Conservation (phyloP, 352 stramenopile species). For the Globisporangium iwayamae region DNA sequence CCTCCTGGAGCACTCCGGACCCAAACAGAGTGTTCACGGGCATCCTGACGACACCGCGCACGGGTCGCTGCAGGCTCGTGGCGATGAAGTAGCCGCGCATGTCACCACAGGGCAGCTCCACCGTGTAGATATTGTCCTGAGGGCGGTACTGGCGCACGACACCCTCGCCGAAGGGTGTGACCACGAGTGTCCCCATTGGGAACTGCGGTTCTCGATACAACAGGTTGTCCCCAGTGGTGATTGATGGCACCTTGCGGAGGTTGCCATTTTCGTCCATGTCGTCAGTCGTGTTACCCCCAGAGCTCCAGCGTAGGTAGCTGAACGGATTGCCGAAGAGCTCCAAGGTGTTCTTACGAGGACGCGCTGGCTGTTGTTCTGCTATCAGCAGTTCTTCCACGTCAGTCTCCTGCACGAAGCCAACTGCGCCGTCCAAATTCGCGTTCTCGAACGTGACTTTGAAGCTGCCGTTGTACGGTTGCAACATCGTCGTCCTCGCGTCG, state of each 20-base stretch:
- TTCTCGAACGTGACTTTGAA: conserved; percentile 52
- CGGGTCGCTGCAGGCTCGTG: conserved; percentile 23
- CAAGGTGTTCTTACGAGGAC: conserved; percentile 53
- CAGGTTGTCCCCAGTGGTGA: background rate
- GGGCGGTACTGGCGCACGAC: conserved; percentile 43
- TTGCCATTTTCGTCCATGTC: conserved; percentile 13
- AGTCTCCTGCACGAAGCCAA: conserved; percentile 50
- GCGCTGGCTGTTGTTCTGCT: background rate
- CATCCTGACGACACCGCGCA: conserved; percentile 53
- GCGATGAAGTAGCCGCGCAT: conserved; percentile 55
- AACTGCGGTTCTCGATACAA: conserved; percentile 22
- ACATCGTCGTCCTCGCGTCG: conserved; percentile 46
- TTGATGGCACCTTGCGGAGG: conserved; percentile 8
- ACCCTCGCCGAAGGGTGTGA: conserved; percentile 67
- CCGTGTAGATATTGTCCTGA: conserved; percentile 51
- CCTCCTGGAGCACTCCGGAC: conserved; percentile 53
- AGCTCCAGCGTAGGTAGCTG: conserved; percentile 55
- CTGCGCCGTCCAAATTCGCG: conserved; percentile 31
- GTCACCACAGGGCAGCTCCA: conserved; percentile 28
- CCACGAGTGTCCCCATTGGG: conserved; percentile 42
- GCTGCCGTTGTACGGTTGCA: conserved; percentile 37
- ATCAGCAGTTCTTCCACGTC: conserved; percentile 35
- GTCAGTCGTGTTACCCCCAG: conserved; percentile 15
- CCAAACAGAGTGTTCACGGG: conserved; percentile 69
- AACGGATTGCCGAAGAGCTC: conserved; percentile 71